Evolutionary conservation across 371 early-diverging fungal genomes (phyloP), one percentile per base, ranked within the genome.

Genomic region (Mortierella sp.): DNA sequence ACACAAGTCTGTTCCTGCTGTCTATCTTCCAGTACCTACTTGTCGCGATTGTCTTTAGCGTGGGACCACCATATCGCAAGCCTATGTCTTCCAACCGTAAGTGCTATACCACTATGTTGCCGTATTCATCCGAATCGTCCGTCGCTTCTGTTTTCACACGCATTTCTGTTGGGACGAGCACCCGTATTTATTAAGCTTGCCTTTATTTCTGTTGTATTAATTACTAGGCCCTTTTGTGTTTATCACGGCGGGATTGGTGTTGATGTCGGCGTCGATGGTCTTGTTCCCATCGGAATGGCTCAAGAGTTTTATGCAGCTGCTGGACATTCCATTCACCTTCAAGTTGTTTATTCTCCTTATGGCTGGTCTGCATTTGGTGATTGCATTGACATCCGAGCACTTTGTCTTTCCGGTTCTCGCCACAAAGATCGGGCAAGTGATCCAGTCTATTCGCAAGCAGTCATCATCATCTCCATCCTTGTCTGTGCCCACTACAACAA

Each of bases 41-140:
- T 11, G 93, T 96, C 21, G 99, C 97, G 1, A 90, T 96, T 42
- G 97, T 98, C 28, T 98, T 98, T 81, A 97, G 96, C 88, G 96
- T 96, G 4, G 99, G 99, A 0, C 96, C 97, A 31, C 99, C 99
- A 2, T 99, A 97, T 80, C 93, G 99, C 55, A 92, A 95, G 84
- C 89, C 96, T 0, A 90, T 97, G 71, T 91, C 92, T 83, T 94
- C 92, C 42, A 99, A 98, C 89, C 89, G 95, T 93, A 89, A 78
- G 89, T 74, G 0, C 7, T 31, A 63, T n/a, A 55, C 10, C 24
- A 19, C 2, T 42, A 38, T 16, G n/a, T 3, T 10, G 38, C 68
- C 68, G 68, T 24, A 2, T 24, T 68, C 68, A 38, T 42, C 68
- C 24, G 50, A 31, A 6, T 16, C 31, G 31, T 1, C 10, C 48